Evolutionary conservation across 2,329 filamentous ascomycete species (phyloP).

Genomic region (Fusarium duplospermum): DNA sequence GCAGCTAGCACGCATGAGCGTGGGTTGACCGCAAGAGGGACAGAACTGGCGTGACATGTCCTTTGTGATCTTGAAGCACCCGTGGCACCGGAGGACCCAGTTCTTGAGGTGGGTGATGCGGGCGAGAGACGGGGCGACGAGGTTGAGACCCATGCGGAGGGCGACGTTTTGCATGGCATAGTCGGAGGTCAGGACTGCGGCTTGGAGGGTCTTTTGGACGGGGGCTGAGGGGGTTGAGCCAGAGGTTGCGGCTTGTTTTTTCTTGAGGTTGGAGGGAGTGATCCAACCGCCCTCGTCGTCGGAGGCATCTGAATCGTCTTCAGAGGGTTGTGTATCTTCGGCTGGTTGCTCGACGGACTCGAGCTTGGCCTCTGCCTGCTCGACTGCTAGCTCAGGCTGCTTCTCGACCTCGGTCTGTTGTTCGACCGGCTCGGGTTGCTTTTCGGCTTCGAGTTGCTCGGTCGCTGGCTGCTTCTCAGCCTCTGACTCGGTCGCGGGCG

Average conservation of each 20-base stretch:
- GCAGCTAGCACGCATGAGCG: constrained; percentile 86
- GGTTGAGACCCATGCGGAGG: constrained; percentile 92
- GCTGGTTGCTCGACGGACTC: background rate
- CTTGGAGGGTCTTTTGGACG: constrained; percentile 77
- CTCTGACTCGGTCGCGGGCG: constrained; percentile 1
- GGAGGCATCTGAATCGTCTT: constrained; percentile 57
- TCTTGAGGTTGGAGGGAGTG: constrained; percentile 90
- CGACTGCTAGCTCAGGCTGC: background rate
- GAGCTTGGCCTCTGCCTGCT: background rate
- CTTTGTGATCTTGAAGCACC: constrained; percentile 86
- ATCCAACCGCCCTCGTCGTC: constrained; percentile 86
- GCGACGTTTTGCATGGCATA: constrained; percentile 98
- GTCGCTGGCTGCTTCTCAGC: background rate
- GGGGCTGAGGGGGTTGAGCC: constrained; percentile 58
- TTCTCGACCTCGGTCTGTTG: constrained; percentile 1
- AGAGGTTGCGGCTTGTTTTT: constrained; percentile 78
- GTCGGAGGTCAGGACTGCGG: constrained; percentile 93
- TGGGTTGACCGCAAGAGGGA: constrained; percentile 87
- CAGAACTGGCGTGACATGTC: constrained; percentile 94
- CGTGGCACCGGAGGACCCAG: constrained; percentile 92
- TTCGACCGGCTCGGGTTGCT: background rate
- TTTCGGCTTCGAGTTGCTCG: constrained; percentile 4
- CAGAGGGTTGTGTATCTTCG: constrained; percentile 15
- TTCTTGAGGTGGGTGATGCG: constrained; percentile 88
- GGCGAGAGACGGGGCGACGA: constrained; percentile 81